A percentile compares a stretch with the other conserved stretches of the same genome.
phyloP scores from a whole-genome alignment of 257 asterid species.

The Ballota nigra region DNA sequence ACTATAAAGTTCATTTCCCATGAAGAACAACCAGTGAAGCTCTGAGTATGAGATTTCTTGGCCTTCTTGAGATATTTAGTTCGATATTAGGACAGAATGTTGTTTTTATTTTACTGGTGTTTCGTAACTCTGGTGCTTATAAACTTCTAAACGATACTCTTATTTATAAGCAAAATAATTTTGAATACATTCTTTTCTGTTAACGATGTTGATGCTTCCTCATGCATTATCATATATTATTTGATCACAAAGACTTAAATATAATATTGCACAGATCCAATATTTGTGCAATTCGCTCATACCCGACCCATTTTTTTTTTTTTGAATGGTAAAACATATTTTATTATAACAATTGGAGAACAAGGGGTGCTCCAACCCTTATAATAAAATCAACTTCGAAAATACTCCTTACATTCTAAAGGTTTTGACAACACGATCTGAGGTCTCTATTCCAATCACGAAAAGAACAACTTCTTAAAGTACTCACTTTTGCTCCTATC shows the following conservation, averaged over 20 bases:
- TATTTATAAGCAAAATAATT: background rate
- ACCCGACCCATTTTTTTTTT: no score
- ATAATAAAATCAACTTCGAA: no score
- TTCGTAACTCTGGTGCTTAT: conserved; percentile 8
- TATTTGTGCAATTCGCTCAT: background rate
- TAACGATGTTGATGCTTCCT: background rate
- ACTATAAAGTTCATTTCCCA: conserved; percentile 1
- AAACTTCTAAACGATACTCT: conserved; percentile 2
- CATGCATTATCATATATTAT: background rate
- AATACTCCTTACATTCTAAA: no score
- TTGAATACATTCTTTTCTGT: background rate
- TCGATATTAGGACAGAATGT: conserved; percentile 13
- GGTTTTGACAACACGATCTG: no score
- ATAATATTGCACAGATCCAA: background rate
- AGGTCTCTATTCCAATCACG: no score
- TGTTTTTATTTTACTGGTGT: background rate
- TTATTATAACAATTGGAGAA: no score
- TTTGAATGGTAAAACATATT: no score
- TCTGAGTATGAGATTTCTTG: conserved; percentile 19
- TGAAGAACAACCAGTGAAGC: conserved; percentile 16
- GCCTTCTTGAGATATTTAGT: conserved; percentile 10
- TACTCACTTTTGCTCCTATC: no score
- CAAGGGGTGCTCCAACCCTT: no score
- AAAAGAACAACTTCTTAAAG: no score
- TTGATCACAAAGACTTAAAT: background rate